A percentile compares a stretch with the other conserved stretches of the same genome.
These are phyloP conservation scores for Spatholobus suberectus DNA, from an alignment of 306 rosid species.

Conservation along the genomic window DNA sequence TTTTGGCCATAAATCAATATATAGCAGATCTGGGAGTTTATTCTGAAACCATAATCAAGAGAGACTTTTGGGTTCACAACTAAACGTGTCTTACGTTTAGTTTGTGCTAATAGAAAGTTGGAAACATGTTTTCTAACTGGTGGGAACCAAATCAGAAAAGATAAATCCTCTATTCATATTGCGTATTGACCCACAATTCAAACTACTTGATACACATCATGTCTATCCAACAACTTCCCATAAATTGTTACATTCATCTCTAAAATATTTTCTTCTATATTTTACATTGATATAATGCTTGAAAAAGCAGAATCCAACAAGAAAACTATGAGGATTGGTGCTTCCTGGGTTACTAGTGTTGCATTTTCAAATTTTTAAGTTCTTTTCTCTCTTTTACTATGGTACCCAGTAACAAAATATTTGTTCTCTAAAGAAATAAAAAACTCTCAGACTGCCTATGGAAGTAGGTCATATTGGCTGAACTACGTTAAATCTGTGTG, in stretches of 20 bases:
- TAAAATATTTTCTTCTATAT: neutral
- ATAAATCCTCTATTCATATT: neutral
- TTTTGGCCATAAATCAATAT: neutral
- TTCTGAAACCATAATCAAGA: too few species aligned
- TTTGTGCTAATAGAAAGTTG: too few species aligned
- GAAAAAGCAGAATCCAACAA: conserved; percentile 15
- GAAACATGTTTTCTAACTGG: too few species aligned
- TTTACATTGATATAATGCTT: neutral
- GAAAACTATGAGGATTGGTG: neutral
- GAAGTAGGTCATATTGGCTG: neutral
- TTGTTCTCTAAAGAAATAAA: neutral
- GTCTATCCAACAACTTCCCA: neutral
- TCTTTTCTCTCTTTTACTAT: neutral
- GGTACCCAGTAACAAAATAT: neutral
- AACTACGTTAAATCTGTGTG: neutral
- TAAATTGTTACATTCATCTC: neutral
- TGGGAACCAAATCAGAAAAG: neutral
- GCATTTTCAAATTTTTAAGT: neutral
- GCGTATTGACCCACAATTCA: neutral
- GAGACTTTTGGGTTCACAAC: too few species aligned
- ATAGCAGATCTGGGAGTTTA: neutral
- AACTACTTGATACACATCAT: too few species aligned
- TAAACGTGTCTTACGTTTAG: too few species aligned
- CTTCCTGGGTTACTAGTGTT: neutral
- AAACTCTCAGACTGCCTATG: neutral